These are phyloP conservation scores for Albifimbria verrucaria DNA, from an alignment of 2,329 filamentous ascomycete genomes.

Conservation along the genomic window DNA sequence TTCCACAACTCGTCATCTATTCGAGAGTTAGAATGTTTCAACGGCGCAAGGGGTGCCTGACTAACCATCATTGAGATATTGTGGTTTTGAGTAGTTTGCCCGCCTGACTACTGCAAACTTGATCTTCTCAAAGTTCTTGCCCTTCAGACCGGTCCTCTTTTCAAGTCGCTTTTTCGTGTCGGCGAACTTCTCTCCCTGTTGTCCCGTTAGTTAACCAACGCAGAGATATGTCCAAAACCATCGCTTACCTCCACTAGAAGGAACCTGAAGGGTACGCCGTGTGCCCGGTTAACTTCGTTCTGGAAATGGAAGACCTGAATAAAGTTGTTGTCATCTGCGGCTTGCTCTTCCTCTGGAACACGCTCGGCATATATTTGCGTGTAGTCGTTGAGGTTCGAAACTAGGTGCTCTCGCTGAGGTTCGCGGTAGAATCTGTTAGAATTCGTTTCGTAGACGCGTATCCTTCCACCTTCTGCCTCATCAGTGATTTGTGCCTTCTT, in stretches of 20 bases:
- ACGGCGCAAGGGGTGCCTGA: neutral
- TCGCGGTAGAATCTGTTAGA: constrained; percentile 81
- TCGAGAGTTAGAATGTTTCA: neutral
- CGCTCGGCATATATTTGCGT: constrained; percentile 77
- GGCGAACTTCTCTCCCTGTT: constrained; percentile 75
- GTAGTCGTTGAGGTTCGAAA: constrained; percentile 85
- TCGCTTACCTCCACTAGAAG: constrained; percentile 70
- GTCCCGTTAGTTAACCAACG: constrained; percentile 5
- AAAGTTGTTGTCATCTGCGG: constrained; percentile 53
- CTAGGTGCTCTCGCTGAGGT: constrained; percentile 64
- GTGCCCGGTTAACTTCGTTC: constrained; percentile 76
- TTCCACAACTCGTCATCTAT: constrained; percentile 59
- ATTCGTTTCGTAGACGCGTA: constrained; percentile 81
- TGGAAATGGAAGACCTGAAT: constrained; percentile 92
- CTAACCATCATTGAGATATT: constrained; percentile 81
- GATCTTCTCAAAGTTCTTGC: constrained; percentile 98
- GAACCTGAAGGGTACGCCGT: constrained; percentile 91
- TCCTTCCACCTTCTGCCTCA: constrained; percentile 64
- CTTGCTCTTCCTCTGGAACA: constrained; percentile 69
- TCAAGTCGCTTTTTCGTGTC: constrained; percentile 95
- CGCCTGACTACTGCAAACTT: constrained; percentile 84
- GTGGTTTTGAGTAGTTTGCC: constrained; percentile 70
- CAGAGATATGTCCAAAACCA: neutral
- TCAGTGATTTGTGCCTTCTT: constrained; percentile 79
- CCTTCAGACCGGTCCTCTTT: constrained; percentile 89